Evolutionary conservation across 2,329 filamentous ascomycete genomes (phyloP).

Genomic region (Claviceps maximensis): DNA sequence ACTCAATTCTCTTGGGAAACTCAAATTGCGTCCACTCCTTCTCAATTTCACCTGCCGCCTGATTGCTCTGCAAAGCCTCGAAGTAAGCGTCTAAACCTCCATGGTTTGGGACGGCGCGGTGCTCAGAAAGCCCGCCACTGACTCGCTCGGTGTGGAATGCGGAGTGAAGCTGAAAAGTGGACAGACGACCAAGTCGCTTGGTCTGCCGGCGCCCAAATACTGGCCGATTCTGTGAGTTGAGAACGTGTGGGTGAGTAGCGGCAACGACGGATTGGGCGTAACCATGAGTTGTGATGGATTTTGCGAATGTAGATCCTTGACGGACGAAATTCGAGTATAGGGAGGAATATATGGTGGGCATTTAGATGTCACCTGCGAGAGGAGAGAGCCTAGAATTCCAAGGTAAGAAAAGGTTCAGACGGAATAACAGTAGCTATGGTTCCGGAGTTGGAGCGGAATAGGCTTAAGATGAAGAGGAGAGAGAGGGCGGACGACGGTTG

Average conservation of each 20-base stretch:
- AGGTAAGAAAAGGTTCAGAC: neutral
- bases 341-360: conserved; percentile 61
- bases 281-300: conserved; percentile 92
- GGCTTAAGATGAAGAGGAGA: neutral
- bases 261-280: conserved; percentile 97
- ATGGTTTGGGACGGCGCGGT: conserved; percentile 40
- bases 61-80: conserved; percentile 72
- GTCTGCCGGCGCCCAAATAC: conserved; percentile 47
- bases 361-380: conserved; percentile 68
- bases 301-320: conserved; percentile 72
- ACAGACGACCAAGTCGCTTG: conserved; percentile 40
- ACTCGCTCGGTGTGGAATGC: conserved; percentile 54
- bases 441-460: neutral
- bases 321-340: conserved; percentile 77
- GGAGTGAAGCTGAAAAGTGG: conserved; percentile 55
- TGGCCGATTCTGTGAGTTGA: conserved; percentile 57
- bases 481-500: neutral
- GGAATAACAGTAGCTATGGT: neutral
- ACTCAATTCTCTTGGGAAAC: conserved; percentile 77
- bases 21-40: conserved; percentile 88
- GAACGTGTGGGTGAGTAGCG: conserved; percentile 68
- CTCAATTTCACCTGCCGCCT: conserved; percentile 49
- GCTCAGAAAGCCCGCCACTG: conserved; percentile 38
- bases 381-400: conserved; percentile 31
- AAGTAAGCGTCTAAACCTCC: conserved; percentile 79